These are phyloP conservation scores for Neonectria faginata DNA, from an alignment of 2,329 filamentous ascomycete genomes.

Conservation along the genomic window DNA sequence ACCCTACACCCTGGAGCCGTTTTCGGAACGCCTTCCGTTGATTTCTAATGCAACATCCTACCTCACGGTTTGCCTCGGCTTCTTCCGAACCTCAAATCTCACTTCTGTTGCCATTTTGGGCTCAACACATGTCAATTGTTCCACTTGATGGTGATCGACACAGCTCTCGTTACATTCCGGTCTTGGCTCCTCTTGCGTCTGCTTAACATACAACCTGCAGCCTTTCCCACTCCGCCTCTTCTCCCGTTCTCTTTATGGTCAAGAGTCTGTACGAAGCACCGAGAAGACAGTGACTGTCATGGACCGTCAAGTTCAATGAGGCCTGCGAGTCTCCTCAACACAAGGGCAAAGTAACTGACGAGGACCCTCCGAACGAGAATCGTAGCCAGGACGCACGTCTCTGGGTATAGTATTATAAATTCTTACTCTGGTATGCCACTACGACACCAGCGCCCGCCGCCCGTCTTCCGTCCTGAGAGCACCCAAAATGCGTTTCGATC, in stretches of 20 bases:
- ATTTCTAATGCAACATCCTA: not conserved
- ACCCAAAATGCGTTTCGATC: constrained; percentile 19
- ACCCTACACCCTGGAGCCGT: not conserved
- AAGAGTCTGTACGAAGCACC: not conserved
- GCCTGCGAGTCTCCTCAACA: not conserved
- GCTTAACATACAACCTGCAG: not conserved
- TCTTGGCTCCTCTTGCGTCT: not conserved
- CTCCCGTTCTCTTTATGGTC: not conserved
- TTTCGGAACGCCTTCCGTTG: not conserved
- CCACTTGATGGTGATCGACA: not conserved
- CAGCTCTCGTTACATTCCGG: not conserved
- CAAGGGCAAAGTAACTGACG: not conserved
- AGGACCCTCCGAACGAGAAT: constrained; percentile 33
- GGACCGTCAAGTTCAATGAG: not conserved
- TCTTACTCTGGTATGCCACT: constrained; percentile 42
- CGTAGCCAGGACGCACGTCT: constrained; percentile 39
- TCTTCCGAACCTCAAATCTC: not conserved
- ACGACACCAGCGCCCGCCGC: constrained; percentile 22
- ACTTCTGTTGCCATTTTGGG: not conserved
- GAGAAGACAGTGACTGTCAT: not conserved
- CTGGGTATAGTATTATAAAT: constrained; percentile 44
- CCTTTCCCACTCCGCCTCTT: not conserved
- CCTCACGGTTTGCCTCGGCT: not conserved
- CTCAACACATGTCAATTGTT: not conserved
- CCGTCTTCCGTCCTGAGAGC: constrained; percentile 23